Conservation (phyloP, 805 yeast species). For the Scheffersomyces spartinae region DNA sequence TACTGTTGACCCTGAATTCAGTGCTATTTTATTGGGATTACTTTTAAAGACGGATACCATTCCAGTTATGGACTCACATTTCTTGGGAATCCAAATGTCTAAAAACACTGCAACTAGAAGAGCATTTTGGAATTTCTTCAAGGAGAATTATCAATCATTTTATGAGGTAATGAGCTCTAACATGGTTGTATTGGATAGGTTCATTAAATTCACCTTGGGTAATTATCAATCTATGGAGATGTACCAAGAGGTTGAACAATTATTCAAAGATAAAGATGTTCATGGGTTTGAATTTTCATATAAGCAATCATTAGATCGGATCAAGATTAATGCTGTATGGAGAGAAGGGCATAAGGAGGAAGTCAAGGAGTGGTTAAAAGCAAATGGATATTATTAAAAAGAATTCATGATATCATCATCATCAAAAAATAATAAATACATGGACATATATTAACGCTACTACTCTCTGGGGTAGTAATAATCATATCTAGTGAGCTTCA, state of each 20-base stretch:
- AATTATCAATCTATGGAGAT: slow-evolving; percentile 22
- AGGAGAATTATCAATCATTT: slow-evolving; percentile 34
- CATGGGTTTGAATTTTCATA: slow-evolving; percentile 49
- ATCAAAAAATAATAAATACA: too few species aligned
- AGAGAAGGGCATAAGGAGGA: slow-evolving; percentile 27
- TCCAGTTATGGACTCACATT: slow-evolving; percentile 50
- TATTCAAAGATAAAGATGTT: slow-evolving; percentile 36
- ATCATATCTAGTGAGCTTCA: slow-evolving; percentile 3
- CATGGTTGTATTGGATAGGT: slow-evolving; percentile 41
- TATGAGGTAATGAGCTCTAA: slow-evolving; percentile 34
- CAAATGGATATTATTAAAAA: slow-evolving; percentile 8
- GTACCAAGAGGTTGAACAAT: slow-evolving; percentile 23
- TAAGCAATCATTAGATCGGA: slow-evolving; percentile 43
- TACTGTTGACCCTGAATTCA: slow-evolving; percentile 21
- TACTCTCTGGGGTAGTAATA: too few species aligned
- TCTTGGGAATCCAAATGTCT: slow-evolving; percentile 36
- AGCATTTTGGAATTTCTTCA: slow-evolving; percentile 38
- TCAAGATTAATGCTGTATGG: slow-evolving; percentile 43
- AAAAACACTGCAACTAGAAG: slow-evolving; percentile 32
- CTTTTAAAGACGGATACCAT: slow-evolving; percentile 32
- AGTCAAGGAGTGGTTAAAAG: slow-evolving; percentile 34
- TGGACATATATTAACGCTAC: too few species aligned
- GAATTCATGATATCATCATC: too few species aligned
- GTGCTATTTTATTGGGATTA: slow-evolving; percentile 26
- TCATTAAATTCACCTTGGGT: slow-evolving; percentile 24